Conservation (phyloP, 176 grass and related monocot species). For the Dactylis glomerata region DNA sequence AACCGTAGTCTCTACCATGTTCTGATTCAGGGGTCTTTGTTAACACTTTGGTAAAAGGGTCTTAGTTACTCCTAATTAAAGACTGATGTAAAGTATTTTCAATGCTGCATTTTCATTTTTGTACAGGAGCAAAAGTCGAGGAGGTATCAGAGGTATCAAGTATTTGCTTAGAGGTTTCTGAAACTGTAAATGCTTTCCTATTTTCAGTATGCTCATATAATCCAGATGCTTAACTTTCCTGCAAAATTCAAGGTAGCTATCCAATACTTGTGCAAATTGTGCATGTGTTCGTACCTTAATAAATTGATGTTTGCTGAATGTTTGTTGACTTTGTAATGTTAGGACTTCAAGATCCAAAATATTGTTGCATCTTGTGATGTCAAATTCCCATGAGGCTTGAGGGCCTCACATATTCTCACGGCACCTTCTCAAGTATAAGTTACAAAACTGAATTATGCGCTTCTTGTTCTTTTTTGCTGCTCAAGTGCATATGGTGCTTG, state of each 20-base stretch:
- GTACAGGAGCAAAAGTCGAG: slow-evolving; percentile 70
- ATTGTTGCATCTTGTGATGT: too few species aligned
- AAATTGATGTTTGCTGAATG: too few species aligned
- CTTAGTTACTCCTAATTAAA: not conserved
- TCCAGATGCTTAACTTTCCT: slow-evolving; percentile 69
- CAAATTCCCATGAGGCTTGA: too few species aligned
- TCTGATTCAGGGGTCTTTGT: not conserved
- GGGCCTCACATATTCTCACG: too few species aligned
- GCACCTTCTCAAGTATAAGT: too few species aligned
- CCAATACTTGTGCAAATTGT: not conserved
- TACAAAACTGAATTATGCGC: too few species aligned
- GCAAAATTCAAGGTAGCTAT: slow-evolving; percentile 67
- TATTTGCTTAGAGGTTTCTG: not conserved
- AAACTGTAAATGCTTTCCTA: slow-evolving; percentile 4
- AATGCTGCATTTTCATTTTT: slow-evolving; percentile 32
- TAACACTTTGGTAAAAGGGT: not conserved
- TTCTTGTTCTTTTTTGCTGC: too few species aligned
- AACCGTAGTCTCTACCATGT: too few species aligned
- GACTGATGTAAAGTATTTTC: not conserved
- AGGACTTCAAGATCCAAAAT: too few species aligned
- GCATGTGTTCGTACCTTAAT: too few species aligned
- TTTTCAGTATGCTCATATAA: slow-evolving; percentile 66
- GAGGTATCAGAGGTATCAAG: not conserved
- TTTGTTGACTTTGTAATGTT: too few species aligned
- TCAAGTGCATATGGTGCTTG: too few species aligned